Evolutionary conservation across 2,329 filamentous ascomycete species (phyloP).

Genomic region (Alternaria arbusti): DNA sequence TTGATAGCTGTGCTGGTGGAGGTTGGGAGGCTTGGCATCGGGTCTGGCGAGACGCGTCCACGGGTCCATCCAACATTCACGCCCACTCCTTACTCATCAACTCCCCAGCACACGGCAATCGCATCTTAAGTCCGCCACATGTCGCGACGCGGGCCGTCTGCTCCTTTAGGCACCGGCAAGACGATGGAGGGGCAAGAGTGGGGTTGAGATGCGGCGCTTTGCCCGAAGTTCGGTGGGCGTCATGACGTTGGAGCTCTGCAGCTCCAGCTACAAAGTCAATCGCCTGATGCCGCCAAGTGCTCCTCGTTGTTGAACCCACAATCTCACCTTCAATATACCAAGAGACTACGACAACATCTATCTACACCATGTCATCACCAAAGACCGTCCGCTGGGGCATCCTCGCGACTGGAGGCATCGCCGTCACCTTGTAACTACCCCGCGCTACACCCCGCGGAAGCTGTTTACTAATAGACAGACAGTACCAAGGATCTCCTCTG

Average conservation of each 20-base stretch:
- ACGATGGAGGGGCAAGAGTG: slow-evolving; percentile 19
- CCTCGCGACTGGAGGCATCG: slow-evolving; percentile 58
- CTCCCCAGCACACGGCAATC: neutral
- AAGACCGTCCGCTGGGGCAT: slow-evolving; percentile 54
- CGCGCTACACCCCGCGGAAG: slow-evolving; percentile 18
- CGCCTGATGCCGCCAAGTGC: neutral
- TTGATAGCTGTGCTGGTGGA: neutral
- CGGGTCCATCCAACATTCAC: neutral
- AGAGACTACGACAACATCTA: neutral
- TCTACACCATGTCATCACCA: slow-evolving; percentile 39
- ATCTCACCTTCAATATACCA: neutral
- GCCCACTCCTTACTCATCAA: neutral
- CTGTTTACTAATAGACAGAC: slow-evolving; percentile 9
- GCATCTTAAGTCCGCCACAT: neutral
- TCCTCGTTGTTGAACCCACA: neutral
- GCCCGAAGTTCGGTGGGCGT: slow-evolving; percentile 6
- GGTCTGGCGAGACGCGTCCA: neutral
- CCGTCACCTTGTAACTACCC: slow-evolving; percentile 50
- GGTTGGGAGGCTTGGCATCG: neutral
- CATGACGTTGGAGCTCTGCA: slow-evolving; percentile 22
- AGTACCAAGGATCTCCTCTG: slow-evolving; percentile 76
- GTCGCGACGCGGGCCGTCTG: slow-evolving; percentile 1
- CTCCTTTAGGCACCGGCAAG: slow-evolving; percentile 11
- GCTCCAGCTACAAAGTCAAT: neutral
- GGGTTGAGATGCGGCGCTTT: slow-evolving; percentile 16